Percentiles rank a stretch among this genome's conserved stretches.
Conservation (phyloP, 345 rosid species). For the Raphanus sativus region DNA sequence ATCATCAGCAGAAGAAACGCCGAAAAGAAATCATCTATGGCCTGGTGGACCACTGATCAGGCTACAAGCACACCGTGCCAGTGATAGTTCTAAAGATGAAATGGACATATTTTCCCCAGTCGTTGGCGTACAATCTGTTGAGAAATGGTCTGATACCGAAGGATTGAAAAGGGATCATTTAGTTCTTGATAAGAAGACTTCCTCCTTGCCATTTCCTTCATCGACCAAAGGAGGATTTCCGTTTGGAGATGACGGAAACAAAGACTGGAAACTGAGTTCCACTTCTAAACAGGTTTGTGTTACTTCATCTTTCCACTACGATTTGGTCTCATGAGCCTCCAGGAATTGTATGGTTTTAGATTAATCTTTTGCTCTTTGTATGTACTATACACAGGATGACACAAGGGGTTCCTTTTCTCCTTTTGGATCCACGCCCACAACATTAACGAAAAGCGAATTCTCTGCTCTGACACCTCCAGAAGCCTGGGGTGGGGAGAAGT, state of each 20-base stretch:
- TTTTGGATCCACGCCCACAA: constrained; percentile 54
- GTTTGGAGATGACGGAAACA: constrained; percentile 58
- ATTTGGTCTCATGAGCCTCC: constrained; percentile 1
- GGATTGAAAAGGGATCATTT: constrained; percentile 56
- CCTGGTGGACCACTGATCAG: constrained; percentile 71
- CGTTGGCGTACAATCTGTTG: constrained; percentile 76
- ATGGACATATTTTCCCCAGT: constrained; percentile 93
- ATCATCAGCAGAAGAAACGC: constrained; percentile 67
- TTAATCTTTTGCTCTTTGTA: background rate
- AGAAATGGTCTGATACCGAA: constrained; percentile 71
- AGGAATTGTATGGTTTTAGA: background rate
- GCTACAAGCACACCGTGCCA: constrained; percentile 68
- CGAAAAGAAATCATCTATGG: constrained; percentile 59
- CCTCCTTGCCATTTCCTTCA: constrained; percentile 68
- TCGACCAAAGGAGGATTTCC: constrained; percentile 61
- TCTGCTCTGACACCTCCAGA: constrained; percentile 90
- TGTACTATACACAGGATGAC: constrained; percentile 55
- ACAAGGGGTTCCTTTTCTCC: constrained; percentile 42
- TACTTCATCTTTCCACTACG: constrained; percentile 14
- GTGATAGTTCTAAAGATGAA: constrained; percentile 73
- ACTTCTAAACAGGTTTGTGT: constrained; percentile 63
- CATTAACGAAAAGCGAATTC: constrained; percentile 68
- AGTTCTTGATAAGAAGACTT: constrained; percentile 60
- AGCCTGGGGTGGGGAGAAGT: constrained; percentile 97
- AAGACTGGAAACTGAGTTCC: constrained; percentile 77